phyloP scores from a whole-genome alignment of 345 rosid species.

The Camelina laxa region DNA sequence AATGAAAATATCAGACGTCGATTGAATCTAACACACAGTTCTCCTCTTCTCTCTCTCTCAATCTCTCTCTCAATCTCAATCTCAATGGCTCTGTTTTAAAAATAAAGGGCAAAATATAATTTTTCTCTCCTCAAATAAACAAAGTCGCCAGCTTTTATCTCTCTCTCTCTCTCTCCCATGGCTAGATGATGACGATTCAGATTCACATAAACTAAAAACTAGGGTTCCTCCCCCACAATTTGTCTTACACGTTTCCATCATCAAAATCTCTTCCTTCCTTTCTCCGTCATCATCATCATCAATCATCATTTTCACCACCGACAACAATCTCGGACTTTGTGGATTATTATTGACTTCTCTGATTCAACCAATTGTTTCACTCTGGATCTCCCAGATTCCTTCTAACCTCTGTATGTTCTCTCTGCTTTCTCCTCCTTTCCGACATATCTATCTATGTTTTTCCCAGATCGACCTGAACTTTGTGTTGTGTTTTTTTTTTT shows the following conservation, averaged over 20 bases:
- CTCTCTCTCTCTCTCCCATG: conserved; percentile 24
- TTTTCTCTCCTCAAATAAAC: neutral
- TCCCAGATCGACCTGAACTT: conserved; percentile 22
- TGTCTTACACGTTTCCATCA: conserved; percentile 31
- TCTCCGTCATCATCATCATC: conserved; percentile 4
- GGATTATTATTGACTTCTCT: conserved; percentile 7
- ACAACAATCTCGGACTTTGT: conserved; percentile 19
- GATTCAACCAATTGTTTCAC: conserved; percentile 13
- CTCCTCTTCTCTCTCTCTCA: conserved; percentile 25
- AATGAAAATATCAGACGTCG: conserved; percentile 22
- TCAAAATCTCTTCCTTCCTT: neutral
- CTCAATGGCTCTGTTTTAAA: conserved; percentile 36
- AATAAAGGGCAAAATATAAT: conserved; percentile 21
- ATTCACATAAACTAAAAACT: conserved; percentile 30
- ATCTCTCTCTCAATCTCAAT: conserved; percentile 13
- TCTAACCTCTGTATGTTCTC: conserved; percentile 38
- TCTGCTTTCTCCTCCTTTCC: conserved; percentile 6
- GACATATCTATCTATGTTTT: conserved; percentile 23
- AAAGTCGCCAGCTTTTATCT: conserved; percentile 35
- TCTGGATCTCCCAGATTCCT: conserved; percentile 42
- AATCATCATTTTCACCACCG: conserved; percentile 23
- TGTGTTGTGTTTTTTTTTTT: neutral
- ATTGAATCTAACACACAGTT: conserved; percentile 33
- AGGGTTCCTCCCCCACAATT: conserved; percentile 26
- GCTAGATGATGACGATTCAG: conserved; percentile 26